Evolutionary conservation across 2,329 filamentous ascomycete species (phyloP).

Genomic region (Fusarium mangiferae): DNA sequence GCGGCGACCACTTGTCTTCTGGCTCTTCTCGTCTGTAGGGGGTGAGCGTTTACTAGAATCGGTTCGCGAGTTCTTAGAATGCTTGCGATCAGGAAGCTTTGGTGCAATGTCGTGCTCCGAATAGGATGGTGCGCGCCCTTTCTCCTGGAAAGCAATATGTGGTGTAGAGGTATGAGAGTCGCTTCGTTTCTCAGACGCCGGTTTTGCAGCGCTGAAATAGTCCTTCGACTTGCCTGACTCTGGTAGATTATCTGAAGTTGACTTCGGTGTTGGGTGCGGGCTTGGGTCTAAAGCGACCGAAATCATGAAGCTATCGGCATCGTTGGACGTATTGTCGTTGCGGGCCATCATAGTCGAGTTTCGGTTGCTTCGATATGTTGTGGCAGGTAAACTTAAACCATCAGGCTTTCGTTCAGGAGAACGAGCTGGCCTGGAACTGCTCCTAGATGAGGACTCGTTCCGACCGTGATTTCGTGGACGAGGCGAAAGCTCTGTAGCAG

Average conservation of each 20-base stretch:
- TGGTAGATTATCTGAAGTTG: slow-evolving; percentile 59
- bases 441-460: slow-evolving; percentile 66
- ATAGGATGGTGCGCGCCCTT: slow-evolving; percentile 69
- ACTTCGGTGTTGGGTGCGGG: slow-evolving; percentile 67
- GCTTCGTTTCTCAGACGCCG: slow-evolving; percentile 56
- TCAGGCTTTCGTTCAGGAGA: slow-evolving; percentile 68
- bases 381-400: slow-evolving; percentile 76
- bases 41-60: slow-evolving; percentile 45
- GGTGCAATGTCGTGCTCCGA: slow-evolving; percentile 62
- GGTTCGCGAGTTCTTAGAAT: slow-evolving; percentile 61
- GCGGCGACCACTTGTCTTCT: slow-evolving; percentile 50
- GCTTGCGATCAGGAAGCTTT: slow-evolving; percentile 54
- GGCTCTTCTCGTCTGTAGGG: slow-evolving; percentile 52
- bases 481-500: slow-evolving; percentile 76
- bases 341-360: slow-evolving; percentile 73
- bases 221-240: slow-evolving; percentile 63
- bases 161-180: slow-evolving; percentile 72
- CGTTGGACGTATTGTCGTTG: slow-evolving; percentile 57
- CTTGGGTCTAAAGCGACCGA: slow-evolving; percentile 79
- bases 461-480: slow-evolving; percentile 64
- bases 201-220: slow-evolving; percentile 64
- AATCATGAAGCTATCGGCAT: slow-evolving; percentile 78
- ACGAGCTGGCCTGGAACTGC: slow-evolving; percentile 61
- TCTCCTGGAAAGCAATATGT: slow-evolving; percentile 94
- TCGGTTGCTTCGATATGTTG: slow-evolving; percentile 80